Base-by-base conservation (phyloP, 768 basidiomycete genomes). In the Jaapia argillacea region DNA sequence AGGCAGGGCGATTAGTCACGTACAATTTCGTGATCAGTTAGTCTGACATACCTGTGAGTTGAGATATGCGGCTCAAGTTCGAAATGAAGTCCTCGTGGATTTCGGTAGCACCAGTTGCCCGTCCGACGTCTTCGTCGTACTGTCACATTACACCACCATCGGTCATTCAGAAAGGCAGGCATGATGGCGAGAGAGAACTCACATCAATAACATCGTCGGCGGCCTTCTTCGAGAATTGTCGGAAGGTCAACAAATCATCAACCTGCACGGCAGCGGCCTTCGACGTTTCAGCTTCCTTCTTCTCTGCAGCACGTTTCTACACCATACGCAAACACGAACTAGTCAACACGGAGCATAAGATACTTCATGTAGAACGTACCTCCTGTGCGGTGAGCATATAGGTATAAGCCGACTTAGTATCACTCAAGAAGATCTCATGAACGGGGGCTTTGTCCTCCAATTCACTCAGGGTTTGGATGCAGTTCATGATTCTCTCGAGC, bases 321-420 rank as follows among this genome's bases (percentile, higher is more conserved):
- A 22, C 23, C 25, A 6, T 22, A 16, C 20, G 21, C 25, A 31
- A 6, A 43, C n/a, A 5, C 20, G 28, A 27, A 42, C 21, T 23
- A 48, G 10, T 16, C 31, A 33, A 10, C 31, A 22, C 36, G 25
- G 16, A 33, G 22, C 37, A 33, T 13, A 3, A 45, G 10, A 39
- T 45, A 22, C 45, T 33, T 33, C 28, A 33, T 16, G 28, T 33
- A 16, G 28, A 33, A 10, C 16, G 28, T 42, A 86, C 88, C 80
- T 97, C 93, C 55, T 96, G 92, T 4, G 89, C 88, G 42, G 74
- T 71, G n/a, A 99, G 72, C 94, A 98, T 99, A 65, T 84, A 92
- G 33, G 87, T 75, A 58, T 89, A 99, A 4, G 94, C 94, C 4
- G 72, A 74, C 64, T 89, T 87, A 4, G 92, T 96, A 55, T 97